A percentile compares a stretch with the other conserved stretches of the same genome.
Conservation (phyloP, 352 stramenopile species). For the Globisporangium cederbergense region DNA sequence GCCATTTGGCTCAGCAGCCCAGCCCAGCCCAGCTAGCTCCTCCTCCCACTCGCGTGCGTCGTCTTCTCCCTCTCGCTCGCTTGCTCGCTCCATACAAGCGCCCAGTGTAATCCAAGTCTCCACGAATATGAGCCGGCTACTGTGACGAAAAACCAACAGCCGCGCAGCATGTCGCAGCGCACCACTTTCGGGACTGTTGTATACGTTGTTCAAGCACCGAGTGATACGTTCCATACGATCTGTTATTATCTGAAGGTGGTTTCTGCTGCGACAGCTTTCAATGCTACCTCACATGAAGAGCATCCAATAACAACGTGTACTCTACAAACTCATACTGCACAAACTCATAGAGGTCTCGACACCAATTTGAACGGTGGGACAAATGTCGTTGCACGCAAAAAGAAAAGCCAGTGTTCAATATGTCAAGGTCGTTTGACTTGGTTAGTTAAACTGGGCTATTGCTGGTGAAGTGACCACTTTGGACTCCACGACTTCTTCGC, state of each 20-base stretch:
- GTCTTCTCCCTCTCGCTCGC: background rate
- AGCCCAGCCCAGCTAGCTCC: too few relatives aligned
- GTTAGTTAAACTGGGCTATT: too few relatives aligned
- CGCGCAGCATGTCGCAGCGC: conserved; percentile 2
- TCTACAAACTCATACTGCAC: background rate
- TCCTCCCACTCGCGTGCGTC: conserved; percentile 1
- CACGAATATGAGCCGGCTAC: background rate
- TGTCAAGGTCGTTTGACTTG: background rate
- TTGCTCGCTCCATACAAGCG: background rate
- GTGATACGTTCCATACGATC: background rate
- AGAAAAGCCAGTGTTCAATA: background rate
- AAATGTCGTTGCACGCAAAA: conserved; percentile 12
- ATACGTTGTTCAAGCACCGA: background rate
- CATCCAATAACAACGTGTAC: background rate
- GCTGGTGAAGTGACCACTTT: too few relatives aligned
- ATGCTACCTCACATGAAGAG: too few relatives aligned
- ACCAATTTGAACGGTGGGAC: conserved; percentile 5
- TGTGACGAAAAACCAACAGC: conserved; percentile 5
- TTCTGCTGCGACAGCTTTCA: too few relatives aligned
- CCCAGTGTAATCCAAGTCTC: conserved; percentile 4
- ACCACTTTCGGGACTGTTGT: background rate
- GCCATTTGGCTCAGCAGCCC: background rate
- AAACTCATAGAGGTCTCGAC: background rate
- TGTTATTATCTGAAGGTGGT: background rate
- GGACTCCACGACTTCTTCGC: background rate